These are phyloP conservation scores for Sporothrix curviconia DNA, from an alignment of 2,329 filamentous ascomycete genomes.

Conservation along the genomic window DNA sequence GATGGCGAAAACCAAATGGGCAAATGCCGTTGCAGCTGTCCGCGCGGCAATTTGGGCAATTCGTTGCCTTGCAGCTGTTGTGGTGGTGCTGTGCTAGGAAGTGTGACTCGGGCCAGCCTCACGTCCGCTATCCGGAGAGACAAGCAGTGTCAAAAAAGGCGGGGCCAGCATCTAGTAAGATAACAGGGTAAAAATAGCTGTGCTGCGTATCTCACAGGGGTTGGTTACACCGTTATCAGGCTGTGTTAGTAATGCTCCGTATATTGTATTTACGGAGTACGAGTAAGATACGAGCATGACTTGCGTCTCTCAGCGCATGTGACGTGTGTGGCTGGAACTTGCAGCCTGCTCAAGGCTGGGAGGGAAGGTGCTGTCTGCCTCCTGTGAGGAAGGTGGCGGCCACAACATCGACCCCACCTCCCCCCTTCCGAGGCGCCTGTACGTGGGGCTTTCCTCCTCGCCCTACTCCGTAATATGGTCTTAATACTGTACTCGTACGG, in stretches of 20 bases:
- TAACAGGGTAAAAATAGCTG: neutral
- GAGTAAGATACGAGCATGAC: too few species aligned
- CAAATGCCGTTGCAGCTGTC: neutral
- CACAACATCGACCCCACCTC: slow-evolving; percentile 10
- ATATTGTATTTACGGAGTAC: too few species aligned
- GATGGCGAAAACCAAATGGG: too few species aligned
- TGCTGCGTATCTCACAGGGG: too few species aligned
- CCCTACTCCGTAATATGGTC: neutral
- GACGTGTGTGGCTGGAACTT: slow-evolving; percentile 15
- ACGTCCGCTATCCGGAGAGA: slow-evolving; percentile 8
- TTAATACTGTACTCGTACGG: neutral
- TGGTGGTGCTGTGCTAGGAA: neutral
- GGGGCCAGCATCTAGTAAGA: neutral
- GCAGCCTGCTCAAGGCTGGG: neutral
- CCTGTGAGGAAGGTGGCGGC: neutral
- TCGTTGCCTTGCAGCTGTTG: neutral
- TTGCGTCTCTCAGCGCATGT: too few species aligned
- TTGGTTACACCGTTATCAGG: too few species aligned
- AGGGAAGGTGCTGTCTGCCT: neutral
- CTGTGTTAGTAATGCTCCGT: too few species aligned
- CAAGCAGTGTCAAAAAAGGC: neutral
- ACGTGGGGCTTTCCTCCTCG: neutral
- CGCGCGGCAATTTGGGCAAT: neutral
- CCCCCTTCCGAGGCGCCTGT: neutral
- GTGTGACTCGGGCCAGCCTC: slow-evolving; percentile 4